Percentiles rank a stretch among this genome's conserved stretches.
Evolutionary conservation across 768 basidiomycete genomes (phyloP).

Genomic region (Lentinula boryana): DNA sequence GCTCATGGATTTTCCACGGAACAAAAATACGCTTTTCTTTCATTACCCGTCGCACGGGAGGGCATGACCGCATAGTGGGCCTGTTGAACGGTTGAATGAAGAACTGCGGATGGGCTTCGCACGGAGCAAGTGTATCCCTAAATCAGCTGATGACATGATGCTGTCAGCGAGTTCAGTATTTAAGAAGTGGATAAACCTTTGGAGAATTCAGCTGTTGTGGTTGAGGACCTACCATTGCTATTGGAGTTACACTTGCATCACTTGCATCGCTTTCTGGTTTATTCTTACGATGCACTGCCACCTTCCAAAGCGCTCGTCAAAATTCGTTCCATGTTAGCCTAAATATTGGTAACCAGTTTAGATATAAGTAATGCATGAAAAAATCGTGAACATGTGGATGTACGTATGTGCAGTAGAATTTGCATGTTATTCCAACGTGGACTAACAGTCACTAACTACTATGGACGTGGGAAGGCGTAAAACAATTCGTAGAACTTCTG

Average conservation of each 20-base stretch:
- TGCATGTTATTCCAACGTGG: neutral
- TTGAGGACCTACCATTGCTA: no score
- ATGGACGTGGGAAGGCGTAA: neutral
- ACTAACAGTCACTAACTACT: neutral
- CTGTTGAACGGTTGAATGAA: neutral
- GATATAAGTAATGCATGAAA: neutral
- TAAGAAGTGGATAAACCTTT: no score
- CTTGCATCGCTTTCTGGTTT: no score
- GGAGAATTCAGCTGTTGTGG: no score
- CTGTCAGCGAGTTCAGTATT: no score
- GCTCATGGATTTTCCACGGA: neutral
- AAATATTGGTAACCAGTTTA: neutral
- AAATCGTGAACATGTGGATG: neutral
- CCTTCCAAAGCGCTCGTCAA: neutral
- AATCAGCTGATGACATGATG: no score
- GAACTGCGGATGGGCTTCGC: neutral
- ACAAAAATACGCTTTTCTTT: neutral
- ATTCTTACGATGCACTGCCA: neutral
- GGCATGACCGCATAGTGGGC: neutral
- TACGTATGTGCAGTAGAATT: neutral
- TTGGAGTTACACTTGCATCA: no score
- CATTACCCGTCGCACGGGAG: neutral
- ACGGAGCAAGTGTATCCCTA: no score
- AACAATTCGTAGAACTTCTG: neutral
- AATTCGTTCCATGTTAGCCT: neutral